Evolutionary conservation across 305 asterid genomes (phyloP), one percentile per base, ranked within the genome.

Genomic region (Rubia peregrina): DNA sequence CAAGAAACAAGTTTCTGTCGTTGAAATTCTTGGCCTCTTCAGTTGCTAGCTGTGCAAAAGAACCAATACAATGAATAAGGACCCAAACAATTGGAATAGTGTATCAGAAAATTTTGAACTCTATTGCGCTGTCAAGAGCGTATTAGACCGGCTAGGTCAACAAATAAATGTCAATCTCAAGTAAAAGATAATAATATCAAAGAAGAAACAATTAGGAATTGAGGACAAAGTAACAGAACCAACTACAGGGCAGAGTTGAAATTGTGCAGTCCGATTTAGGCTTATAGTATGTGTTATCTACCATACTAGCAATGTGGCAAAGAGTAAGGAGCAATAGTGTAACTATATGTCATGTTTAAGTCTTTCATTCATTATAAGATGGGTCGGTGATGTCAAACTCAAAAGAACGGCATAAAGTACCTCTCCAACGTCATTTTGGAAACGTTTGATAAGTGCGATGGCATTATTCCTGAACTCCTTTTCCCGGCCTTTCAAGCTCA

Each of bases 401-500:
- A 26, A 67, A 26, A 65, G 24, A 21, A 8, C 11, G 21, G 51
- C 44, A 24, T 6, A 4, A 69, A n/a, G n/a, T 85, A 93, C 97
- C 96, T 94, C 97, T 69, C 96, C 98, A 0, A 94, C 65, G 51
- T 91, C 98, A 79, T 59, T 76, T 70, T 91, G 97, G 71, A 94
- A 94, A 74, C 92, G 90, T 78, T 83, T 85, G 74, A 94, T 61
- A 70, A 94, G 96, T 85, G 89, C 97, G 61, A 88, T 83, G 61
- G 98, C 98, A 41, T 88, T 88, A 80, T 85, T 91, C 80, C 95
- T 85, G 77, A 89, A 94, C 68, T 85, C 95, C 57, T 89, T 94
- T 79, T 90, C 93, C 74, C 98, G 91, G 67, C 98, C 98, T 83
- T 94, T 94, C 81, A 94, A 81, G 79, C 77, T 94, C 74, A 94